These are phyloP conservation scores for Gossypium mustelinum DNA, from an alignment of 345 rosid species.

Conservation along the genomic window DNA sequence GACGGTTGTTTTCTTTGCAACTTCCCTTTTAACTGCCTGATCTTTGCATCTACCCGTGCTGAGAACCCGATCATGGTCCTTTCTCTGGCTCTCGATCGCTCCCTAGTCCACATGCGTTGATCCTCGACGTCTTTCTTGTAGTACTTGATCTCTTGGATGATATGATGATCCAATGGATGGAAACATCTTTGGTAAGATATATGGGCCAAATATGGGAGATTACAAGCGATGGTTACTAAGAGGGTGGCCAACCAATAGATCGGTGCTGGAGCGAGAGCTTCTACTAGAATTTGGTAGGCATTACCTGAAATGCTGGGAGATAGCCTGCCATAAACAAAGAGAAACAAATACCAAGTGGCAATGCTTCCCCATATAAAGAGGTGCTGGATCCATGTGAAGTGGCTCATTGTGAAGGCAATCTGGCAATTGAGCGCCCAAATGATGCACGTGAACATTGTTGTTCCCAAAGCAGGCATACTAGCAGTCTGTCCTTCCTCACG, in stretches of 20 bases:
- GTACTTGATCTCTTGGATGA: constrained; percentile 90
- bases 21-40: constrained; percentile 64
- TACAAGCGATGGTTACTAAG: constrained; percentile 58
- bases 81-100: constrained; percentile 82
- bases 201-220: constrained; percentile 59
- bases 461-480: constrained; percentile 78
- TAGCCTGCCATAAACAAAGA: constrained; percentile 59
- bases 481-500: constrained; percentile 72
- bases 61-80: constrained; percentile 94
- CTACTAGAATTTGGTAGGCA: constrained; percentile 61
- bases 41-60: constrained; percentile 90
- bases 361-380: constrained; percentile 86
- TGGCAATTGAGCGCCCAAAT: constrained; percentile 88
- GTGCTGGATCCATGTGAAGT: constrained; percentile 97
- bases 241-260: constrained; percentile 70
- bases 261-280: constrained; percentile 80
- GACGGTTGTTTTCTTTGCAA: constrained; percentile 60
- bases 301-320: constrained; percentile 56
- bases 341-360: constrained; percentile 74
- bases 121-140: constrained; percentile 76
- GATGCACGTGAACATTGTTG: constrained; percentile 93
- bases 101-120: constrained; percentile 76
- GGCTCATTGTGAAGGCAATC: constrained; percentile 84
- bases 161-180: constrained; percentile 88
- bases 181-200: constrained; percentile 69